Conservation (phyloP, 495 filamentous ascomycete genomes). For the Daldinia bambusicola region DNA sequence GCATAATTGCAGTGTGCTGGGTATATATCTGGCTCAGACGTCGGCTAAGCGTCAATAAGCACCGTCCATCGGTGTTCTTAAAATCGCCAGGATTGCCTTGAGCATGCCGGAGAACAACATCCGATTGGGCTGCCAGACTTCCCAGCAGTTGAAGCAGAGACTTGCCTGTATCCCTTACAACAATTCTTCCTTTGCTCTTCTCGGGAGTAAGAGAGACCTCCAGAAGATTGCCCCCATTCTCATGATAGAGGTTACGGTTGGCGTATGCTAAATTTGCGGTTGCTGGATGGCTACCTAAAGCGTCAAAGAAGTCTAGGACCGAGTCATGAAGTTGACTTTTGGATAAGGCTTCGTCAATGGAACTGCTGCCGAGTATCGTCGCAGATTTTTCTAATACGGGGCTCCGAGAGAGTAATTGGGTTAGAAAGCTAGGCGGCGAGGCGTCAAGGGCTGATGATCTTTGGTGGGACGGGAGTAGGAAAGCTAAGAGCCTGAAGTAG, state of each 20-base stretch:
- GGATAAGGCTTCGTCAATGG: conserved; percentile 46
- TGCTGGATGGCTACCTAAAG: conserved; percentile 32
- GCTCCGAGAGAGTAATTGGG: conserved; percentile 47
- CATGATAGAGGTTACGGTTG: conserved; percentile 38
- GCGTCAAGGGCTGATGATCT: conserved; percentile 25
- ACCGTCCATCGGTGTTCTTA: conserved; percentile 14
- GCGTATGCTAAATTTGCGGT: conserved; percentile 29
- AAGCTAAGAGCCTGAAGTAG: conserved; percentile 27
- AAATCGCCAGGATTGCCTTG: conserved; percentile 22
- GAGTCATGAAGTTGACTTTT: conserved; percentile 30
- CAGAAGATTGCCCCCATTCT: conserved; percentile 22
- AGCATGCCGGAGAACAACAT: conserved; percentile 31
- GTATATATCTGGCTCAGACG: conserved; percentile 16
- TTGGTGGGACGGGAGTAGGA: conserved; percentile 21
- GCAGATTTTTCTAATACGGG: conserved; percentile 47
- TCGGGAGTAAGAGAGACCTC: conserved; percentile 6
- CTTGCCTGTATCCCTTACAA: conserved; percentile 28
- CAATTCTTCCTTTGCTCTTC: conserved; percentile 14
- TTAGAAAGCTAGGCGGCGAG: conserved; percentile 27
- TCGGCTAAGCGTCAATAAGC: conserved; percentile 29
- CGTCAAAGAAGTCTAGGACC: conserved; percentile 48
- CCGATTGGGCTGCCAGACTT: conserved; percentile 26
- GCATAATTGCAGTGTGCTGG: conserved; percentile 6
- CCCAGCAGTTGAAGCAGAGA: conserved; percentile 24
- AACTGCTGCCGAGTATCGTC: conserved; percentile 45